Base-by-base conservation (phyloP, 192 early-diverging fungal genomes). In the Linnemannia hyalina region DNA sequence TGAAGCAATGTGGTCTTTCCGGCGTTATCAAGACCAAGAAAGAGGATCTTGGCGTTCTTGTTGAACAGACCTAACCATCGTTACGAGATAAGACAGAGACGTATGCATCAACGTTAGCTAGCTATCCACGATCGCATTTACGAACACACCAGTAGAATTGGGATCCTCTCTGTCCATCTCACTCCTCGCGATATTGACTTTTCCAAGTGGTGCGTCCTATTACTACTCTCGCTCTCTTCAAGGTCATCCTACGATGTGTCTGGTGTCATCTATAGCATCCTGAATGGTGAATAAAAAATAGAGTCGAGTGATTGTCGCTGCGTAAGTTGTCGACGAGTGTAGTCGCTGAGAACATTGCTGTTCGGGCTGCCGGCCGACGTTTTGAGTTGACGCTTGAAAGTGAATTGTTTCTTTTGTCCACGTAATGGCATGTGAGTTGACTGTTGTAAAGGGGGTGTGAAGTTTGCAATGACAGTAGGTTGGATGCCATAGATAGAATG, bases 21-120 rank as follows among this genome's bases (percentile, higher is more conserved):
- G 72, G 97, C 97, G 91, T 98, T 98, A 90, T 99, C 98, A 55
- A 99, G 93, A 68, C 98, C 98, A 54, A 99, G 93, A 89, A 99
- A 99, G 74, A 99, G 91, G 83, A 99, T 97, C 90, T 98, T 98
- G 71, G 97, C 98, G 89, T 97, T 98, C 91, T 99, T 99, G 91
- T 99, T 98, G 89, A 97, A 90, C 85, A 99, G 93, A 81, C 98
- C 98, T 99, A 88, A 73, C 71, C 20, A 22, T 15, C 22, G 16
- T 13, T n/a, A 40, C 10, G 68, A 22, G 75, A 54, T n/a, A 40
- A 65, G 5, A 40, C 38, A 49, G 15, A 49, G 9, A 71, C 13
- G 22, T 2, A 16, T 47, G 10, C 26, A 44, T 38, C 32, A 72
- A 63, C 4, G 71, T 42, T 29, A 63, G 70, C 32, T n/a, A 77